Conservation (phyloP, 1,139 yeast genomes). For the Yamadazyma buinensis region DNA sequence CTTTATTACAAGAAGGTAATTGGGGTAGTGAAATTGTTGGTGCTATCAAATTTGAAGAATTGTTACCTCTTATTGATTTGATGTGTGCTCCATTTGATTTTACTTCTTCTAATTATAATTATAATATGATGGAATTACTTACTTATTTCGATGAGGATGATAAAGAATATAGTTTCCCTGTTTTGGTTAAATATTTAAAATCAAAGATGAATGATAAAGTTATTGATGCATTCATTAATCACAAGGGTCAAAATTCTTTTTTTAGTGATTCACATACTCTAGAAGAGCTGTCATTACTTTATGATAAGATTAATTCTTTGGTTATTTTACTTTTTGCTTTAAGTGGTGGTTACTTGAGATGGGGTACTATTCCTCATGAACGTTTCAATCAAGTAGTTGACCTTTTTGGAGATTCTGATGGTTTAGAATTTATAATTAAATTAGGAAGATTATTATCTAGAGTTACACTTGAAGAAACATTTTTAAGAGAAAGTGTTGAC, state of each 20-base stretch:
- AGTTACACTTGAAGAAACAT: conserved; percentile 54
- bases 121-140: conserved; percentile 51
- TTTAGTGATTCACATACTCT: conserved; percentile 28
- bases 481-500: conserved; percentile 46
- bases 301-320: conserved; percentile 31
- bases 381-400: conserved; percentile 46
- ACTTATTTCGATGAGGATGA: conserved; percentile 55
- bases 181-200: conserved; percentile 15
- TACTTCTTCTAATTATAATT: conserved; percentile 50
- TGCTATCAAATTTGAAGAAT: conserved; percentile 37
- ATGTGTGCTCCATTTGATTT: conserved; percentile 61
- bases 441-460: conserved; percentile 47
- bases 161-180: conserved; percentile 46
- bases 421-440: conserved; percentile 20
- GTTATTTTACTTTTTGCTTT: conserved; percentile 36
- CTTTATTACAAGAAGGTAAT: conserved; percentile 44
- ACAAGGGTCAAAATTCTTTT: conserved; percentile 18
- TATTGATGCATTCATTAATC: conserved; percentile 19
- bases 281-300: conserved; percentile 26
- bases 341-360: conserved; percentile 53
- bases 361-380: conserved; percentile 45
- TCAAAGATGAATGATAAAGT: conserved; percentile 12
- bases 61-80: conserved; percentile 42
- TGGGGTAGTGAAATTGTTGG: conserved; percentile 46
- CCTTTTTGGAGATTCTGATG: conserved; percentile 36